phyloP scores from a whole-genome alignment of 2,329 filamentous ascomycete species.

The Aspergillus tanneri region DNA sequence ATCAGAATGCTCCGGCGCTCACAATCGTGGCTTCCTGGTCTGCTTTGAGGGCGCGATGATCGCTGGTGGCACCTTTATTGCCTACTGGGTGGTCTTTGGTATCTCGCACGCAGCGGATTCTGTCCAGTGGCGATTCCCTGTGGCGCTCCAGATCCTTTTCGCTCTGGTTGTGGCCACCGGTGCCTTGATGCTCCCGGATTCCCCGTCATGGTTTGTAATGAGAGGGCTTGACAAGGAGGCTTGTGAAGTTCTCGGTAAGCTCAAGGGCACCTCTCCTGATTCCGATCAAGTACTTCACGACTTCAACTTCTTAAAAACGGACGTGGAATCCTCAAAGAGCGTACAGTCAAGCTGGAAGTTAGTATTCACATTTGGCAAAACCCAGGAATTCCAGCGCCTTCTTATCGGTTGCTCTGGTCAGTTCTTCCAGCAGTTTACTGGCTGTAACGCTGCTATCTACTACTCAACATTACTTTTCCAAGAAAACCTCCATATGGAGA shows the following conservation, averaged over 20 bases:
- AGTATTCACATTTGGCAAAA: slow-evolving; percentile 31
- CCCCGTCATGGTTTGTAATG: slow-evolving; percentile 55
- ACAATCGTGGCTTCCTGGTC: slow-evolving; percentile 37
- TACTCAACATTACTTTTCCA: slow-evolving; percentile 48
- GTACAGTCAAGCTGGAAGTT: slow-evolving; percentile 24
- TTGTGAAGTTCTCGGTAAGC: slow-evolving; percentile 47
- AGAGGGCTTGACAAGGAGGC: slow-evolving; percentile 51
- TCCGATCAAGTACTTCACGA: slow-evolving; percentile 27
- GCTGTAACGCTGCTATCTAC: slow-evolving; percentile 49
- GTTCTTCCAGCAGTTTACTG: slow-evolving; percentile 47
- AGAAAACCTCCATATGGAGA: slow-evolving; percentile 31
- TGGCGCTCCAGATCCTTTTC: slow-evolving; percentile 50
- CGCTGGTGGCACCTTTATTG: slow-evolving; percentile 33
- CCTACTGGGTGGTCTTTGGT: slow-evolving; percentile 40
- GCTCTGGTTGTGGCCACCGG: slow-evolving; percentile 27
- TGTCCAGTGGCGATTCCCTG: slow-evolving; percentile 46
- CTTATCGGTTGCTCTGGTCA: slow-evolving; percentile 32
- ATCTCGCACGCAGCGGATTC: slow-evolving; percentile 33
- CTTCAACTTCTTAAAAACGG: slow-evolving; percentile 47
- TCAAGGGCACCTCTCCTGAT: slow-evolving; percentile 34
- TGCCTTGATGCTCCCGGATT: slow-evolving; percentile 48
- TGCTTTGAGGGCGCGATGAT: slow-evolving; percentile 37
- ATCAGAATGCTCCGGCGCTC: slow-evolving; percentile 35
- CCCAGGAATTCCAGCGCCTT: slow-evolving; percentile 33
- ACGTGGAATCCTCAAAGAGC: slow-evolving; percentile 40